Percentiles rank a stretch among this genome's conserved stretches.
phyloP scores from a whole-genome alignment of 2,329 filamentous ascomycete genomes.

The Aureobasidium sp. region DNA sequence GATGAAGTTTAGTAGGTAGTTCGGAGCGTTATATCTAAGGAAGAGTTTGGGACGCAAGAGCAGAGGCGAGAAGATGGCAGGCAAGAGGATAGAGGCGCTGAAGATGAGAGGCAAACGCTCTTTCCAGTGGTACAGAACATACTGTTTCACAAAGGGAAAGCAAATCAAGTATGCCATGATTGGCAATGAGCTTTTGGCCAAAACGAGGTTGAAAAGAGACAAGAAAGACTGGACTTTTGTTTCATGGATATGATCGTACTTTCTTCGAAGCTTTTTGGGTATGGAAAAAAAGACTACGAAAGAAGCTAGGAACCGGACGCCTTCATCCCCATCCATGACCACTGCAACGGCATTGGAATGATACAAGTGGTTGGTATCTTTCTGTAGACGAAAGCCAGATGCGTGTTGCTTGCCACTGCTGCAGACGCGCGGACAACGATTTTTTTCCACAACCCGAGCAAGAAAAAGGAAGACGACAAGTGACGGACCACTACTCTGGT shows the following conservation, averaged over 20 bases:
- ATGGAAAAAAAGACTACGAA: conserved; percentile 10
- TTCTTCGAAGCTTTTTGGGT: conserved; percentile 1
- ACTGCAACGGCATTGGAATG: neutral
- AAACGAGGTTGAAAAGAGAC: neutral
- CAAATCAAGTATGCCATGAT: too few species aligned
- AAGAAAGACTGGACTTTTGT: conserved; percentile 3
- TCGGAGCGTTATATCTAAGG: too few species aligned
- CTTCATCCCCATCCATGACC: conserved; percentile 12
- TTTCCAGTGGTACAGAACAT: too few species aligned
- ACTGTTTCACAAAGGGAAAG: too few species aligned
- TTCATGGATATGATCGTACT: conserved; percentile 2
- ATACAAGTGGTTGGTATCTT: conserved; percentile 3
- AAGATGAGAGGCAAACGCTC: too few species aligned
- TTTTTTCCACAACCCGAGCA: neutral
- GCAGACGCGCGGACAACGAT: too few species aligned
- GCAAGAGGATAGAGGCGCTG: too few species aligned
- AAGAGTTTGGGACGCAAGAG: too few species aligned
- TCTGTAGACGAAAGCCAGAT: neutral
- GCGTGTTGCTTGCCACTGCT: neutral
- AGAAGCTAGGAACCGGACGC: conserved; percentile 13
- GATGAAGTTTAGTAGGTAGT: too few species aligned
- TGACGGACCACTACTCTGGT: neutral
- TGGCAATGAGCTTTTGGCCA: too few species aligned
- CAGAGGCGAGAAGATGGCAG: too few species aligned
- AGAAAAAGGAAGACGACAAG: neutral